These are phyloP conservation scores for Deinandra increscens DNA, from an alignment of 129 eudicot genomes.

Conservation along the genomic window DNA sequence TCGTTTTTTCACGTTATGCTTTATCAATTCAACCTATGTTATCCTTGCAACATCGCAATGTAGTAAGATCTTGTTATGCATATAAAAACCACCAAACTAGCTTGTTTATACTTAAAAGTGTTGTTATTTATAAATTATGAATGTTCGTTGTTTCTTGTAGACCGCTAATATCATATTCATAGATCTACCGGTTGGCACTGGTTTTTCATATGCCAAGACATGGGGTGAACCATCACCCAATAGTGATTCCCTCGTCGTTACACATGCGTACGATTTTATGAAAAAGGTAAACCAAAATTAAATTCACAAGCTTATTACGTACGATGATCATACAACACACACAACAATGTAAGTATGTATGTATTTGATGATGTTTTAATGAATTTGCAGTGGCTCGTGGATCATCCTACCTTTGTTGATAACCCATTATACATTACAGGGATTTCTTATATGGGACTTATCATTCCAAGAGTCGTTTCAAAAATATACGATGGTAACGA, in stretches of 20 bases:
- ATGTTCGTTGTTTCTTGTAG: constrained; percentile 26
- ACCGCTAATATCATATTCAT: constrained; percentile 32
- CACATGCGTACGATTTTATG: constrained; percentile 29
- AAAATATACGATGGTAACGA: constrained; percentile 26
- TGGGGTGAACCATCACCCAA: constrained; percentile 12
- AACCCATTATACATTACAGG: constrained; percentile 40
- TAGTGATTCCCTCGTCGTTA: constrained; percentile 23
- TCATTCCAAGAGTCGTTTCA: constrained; percentile 32
- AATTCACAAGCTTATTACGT: background rate
- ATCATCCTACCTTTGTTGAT: constrained; percentile 31
- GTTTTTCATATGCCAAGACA: constrained; percentile 35
- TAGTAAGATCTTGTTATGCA: too few relatives aligned
- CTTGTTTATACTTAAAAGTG: too few relatives aligned
- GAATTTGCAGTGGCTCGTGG: constrained; percentile 36
- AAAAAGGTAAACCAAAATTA: constrained; percentile 14
- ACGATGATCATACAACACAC: background rate
- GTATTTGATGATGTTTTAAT: background rate
- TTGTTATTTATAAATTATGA: too few relatives aligned
- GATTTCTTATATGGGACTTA: constrained; percentile 36
- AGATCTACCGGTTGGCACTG: constrained; percentile 41
- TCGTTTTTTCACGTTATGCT: too few relatives aligned
- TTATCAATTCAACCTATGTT: too few relatives aligned
- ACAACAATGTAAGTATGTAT: too few relatives aligned
- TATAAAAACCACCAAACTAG: too few relatives aligned
- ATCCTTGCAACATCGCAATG: too few relatives aligned